Conservation (phyloP, 2,329 filamentous ascomycete species). For the Clathrospora elynae region DNA sequence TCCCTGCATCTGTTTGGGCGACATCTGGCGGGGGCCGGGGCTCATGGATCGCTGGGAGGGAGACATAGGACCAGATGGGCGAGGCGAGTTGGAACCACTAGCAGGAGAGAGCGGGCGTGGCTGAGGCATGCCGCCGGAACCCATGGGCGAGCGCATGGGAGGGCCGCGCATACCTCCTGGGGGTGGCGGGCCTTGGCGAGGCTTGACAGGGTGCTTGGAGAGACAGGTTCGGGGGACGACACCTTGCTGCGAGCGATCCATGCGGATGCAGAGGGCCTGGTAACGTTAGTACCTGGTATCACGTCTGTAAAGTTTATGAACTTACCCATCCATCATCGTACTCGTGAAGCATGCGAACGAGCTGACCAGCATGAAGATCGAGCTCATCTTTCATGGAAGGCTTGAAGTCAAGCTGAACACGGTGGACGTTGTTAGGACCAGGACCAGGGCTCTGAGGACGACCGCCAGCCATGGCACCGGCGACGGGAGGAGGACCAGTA, state of each 20-base stretch:
- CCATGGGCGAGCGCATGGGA: conserved; percentile 38
- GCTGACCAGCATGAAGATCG: conserved; percentile 75
- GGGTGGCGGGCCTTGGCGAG: conserved; percentile 64
- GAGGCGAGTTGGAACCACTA: conserved; percentile 56
- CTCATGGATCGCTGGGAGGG: conserved; percentile 46
- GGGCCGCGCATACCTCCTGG: conserved; percentile 39
- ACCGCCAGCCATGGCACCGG: conserved; percentile 64
- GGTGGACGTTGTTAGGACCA: conserved; percentile 71
- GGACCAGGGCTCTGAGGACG: conserved; percentile 63
- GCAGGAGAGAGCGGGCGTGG: conserved; percentile 53
- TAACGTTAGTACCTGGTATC: conserved; percentile 24
- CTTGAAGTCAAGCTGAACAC: conserved; percentile 91
- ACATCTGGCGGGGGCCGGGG: conserved; percentile 43
- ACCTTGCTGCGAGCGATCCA: conserved; percentile 90
- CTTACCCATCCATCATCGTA: conserved; percentile 98
- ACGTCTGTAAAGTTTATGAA: conserved; percentile 23
- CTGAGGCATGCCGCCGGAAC: conserved; percentile 39
- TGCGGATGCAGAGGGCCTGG: conserved; percentile 84
- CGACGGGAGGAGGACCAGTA: conserved; percentile 49
- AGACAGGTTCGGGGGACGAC: conserved; percentile 93
- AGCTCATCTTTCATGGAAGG: conserved; percentile 93
- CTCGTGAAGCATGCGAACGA: conserved; percentile 89
- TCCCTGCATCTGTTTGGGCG: conserved; percentile 30
- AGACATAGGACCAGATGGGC: conserved; percentile 48
- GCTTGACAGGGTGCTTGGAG: conserved; percentile 88